Evolutionary conservation across 2,329 filamentous ascomycete genomes (phyloP), one percentile per base, ranked within the genome.

Genomic region (Monosporascus sp.): DNA sequence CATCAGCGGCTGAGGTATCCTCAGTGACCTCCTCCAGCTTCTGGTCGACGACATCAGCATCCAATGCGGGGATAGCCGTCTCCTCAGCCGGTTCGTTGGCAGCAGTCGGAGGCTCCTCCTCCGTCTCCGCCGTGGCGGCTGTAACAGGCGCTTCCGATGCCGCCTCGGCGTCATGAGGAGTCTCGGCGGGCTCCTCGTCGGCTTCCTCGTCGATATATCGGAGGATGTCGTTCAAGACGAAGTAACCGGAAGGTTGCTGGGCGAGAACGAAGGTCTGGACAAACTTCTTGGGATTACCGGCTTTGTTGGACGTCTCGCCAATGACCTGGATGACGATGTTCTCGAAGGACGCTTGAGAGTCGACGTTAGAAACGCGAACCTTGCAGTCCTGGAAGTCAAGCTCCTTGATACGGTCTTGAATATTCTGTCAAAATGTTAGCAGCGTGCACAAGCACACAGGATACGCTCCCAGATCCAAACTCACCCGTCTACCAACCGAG

Each of bases 261-360:
- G 94, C 94, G 58, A 99, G 88, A 58, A 99, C 90, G 64, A 99
- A 99, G 50, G 93, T 97, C 80, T 99, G 94, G 41, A 92, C 88
- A 68, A 99, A 99, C 72, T 97, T 97, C 78, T 89, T 92, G 66
- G 93, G 90, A 54, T 94, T 89, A 59, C 87, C 86, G 48, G 84
- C 85, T 73, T 95, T 95, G 83, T 96, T 97, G 65, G 92, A 96
- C 65, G 94, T 95, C 75, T 97, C 93, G 60, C 94, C 94, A 68
- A 99, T 97, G 65, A 97, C 94, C 72, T 96, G 92, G 66, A 99
- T 95, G 64, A 99, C 86, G 63, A 99, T 97, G 75, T 92, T 95
- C 57, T 92, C 85, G 70, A 86, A 88, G 9, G 93, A 97, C 58
- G 88, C 87, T 75, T 99, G 93, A 18, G 92, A 93, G 73, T 99